A percentile compares a stretch with the other conserved stretches of the same genome.
Evolutionary conservation across 352 stramenopile genomes (phyloP).

Genomic region (Phytopythium vexans): DNA sequence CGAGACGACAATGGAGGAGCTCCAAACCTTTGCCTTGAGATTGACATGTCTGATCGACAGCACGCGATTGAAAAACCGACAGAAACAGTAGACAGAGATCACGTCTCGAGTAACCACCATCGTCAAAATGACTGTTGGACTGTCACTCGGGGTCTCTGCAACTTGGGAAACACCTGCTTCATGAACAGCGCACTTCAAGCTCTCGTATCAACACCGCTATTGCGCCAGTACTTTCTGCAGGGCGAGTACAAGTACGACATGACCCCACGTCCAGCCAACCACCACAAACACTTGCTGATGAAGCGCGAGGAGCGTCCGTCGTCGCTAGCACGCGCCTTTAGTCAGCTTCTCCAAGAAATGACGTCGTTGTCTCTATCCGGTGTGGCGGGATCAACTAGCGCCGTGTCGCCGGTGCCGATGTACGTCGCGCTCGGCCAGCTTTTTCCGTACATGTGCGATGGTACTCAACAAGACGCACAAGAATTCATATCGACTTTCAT

Average conservation of each 20-base stretch:
- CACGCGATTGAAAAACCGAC: neutral
- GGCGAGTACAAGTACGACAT: slow-evolving; percentile 85
- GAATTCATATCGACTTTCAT: slow-evolving; percentile 94
- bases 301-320: neutral
- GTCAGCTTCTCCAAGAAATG: slow-evolving; percentile 67
- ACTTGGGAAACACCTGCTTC: slow-evolving; percentile 81
- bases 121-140: neutral
- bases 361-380: slow-evolving; percentile 1
- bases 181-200: slow-evolving; percentile 88
- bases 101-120: neutral
- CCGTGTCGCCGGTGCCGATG: slow-evolving; percentile 18
- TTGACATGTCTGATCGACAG: neutral
- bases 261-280: slow-evolving; percentile 60
- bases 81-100: too few relatives aligned
- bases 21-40: slow-evolving; percentile 1
- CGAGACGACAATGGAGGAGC: neutral
- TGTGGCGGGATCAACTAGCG: slow-evolving; percentile 10
- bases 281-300: neutral
- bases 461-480: slow-evolving; percentile 95
- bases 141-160: slow-evolving; percentile 31
- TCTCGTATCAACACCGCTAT: slow-evolving; percentile 86
- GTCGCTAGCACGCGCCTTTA: slow-evolving; percentile 69
- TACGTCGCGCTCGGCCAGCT: slow-evolving; percentile 51
- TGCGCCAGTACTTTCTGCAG: slow-evolving; percentile 90
- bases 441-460: slow-evolving; percentile 88